phyloP scores from a whole-genome alignment of 2,329 filamentous ascomycete species.

The Fusarium tuaranense region DNA sequence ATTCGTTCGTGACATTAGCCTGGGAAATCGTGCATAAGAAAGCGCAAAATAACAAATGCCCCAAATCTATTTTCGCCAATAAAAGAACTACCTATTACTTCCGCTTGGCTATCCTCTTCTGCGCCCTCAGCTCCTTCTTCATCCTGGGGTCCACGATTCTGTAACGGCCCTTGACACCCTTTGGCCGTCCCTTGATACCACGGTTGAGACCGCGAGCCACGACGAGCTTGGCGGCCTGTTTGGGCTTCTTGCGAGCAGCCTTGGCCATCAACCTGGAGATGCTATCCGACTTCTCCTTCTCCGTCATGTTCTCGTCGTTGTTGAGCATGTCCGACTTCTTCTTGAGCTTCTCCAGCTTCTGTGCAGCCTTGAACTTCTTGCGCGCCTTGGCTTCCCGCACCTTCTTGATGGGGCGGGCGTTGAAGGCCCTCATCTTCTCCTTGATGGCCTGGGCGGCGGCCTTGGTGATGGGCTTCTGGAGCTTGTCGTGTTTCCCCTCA shows the following conservation, averaged over 20 bases:
- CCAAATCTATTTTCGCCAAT: slow-evolving; percentile 23
- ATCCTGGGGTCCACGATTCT: slow-evolving; percentile 95
- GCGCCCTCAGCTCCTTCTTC: slow-evolving; percentile 94
- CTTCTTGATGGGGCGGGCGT: slow-evolving; percentile 98
- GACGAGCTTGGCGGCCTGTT: slow-evolving; percentile 85
- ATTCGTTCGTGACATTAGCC: slow-evolving; percentile 61
- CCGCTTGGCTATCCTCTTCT: slow-evolving; percentile 83
- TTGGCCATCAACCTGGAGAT: slow-evolving; percentile 86
- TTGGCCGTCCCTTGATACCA: slow-evolving; percentile 86
- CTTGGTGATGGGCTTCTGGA: slow-evolving; percentile 89
- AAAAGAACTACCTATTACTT: slow-evolving; percentile 48
- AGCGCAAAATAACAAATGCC: slow-evolving; percentile 24
- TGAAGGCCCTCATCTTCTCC: slow-evolving; percentile 91
- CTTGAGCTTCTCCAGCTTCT: slow-evolving; percentile 91
- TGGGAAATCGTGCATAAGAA: slow-evolving; percentile 25
- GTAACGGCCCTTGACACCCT: slow-evolving; percentile 94
- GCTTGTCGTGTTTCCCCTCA: slow-evolving; percentile 84
- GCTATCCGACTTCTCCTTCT: slow-evolving; percentile 92
- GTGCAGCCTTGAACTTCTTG: slow-evolving; percentile 96
- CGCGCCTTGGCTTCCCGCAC: slow-evolving; percentile 95
- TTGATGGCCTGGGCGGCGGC: slow-evolving; percentile 92
- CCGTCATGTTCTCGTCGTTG: slow-evolving; percentile 91
- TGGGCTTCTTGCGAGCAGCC: slow-evolving; percentile 88
- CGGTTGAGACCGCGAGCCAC: slow-evolving; percentile 88
- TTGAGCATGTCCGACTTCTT: slow-evolving; percentile 95